Conservation (phyloP, 2,329 filamentous ascomycete genomes). For the Capronia americana region DNA sequence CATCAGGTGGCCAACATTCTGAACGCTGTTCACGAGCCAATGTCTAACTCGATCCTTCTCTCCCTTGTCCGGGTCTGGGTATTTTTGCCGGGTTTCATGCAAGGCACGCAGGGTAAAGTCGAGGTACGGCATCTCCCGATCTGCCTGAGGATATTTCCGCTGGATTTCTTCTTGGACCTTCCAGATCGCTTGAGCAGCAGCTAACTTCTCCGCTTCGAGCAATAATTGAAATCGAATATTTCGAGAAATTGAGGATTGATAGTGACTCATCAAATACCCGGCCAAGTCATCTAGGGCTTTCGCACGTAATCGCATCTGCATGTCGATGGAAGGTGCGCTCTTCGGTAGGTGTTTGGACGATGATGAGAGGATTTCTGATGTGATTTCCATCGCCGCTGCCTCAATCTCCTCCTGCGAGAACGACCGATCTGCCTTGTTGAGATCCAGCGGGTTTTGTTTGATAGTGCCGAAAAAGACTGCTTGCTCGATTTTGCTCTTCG, state of each 20-base stretch:
- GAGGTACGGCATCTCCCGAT: conserved; percentile 72
- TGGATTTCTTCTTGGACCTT: conserved; percentile 75
- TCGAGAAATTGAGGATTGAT: conserved; percentile 68
- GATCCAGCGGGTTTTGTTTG: conserved; percentile 84
- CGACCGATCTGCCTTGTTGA: conserved; percentile 70
- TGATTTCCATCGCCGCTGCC: conserved; percentile 77
- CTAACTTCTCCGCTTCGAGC: conserved; percentile 89
- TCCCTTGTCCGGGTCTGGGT: conserved; percentile 67
- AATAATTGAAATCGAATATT: conserved; percentile 78
- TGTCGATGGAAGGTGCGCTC: conserved; percentile 76
- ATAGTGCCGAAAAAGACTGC: conserved; percentile 89
- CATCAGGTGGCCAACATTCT: conserved; percentile 74
- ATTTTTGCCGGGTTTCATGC: conserved; percentile 75
- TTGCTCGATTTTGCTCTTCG: conserved; percentile 90
- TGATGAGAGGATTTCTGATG: conserved; percentile 80
- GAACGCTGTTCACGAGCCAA: conserved; percentile 82
- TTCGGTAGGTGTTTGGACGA: conserved; percentile 75
- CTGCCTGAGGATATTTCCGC: conserved; percentile 60
- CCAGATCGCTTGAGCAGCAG: conserved; percentile 81
- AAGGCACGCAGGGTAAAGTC: conserved; percentile 77
- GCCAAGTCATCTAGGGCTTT: conserved; percentile 78
- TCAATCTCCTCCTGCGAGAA: conserved; percentile 76
- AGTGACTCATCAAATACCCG: conserved; percentile 70
- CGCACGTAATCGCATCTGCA: conserved; percentile 76
- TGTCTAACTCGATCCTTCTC: conserved; percentile 81